Conservation (phyloP, 495 filamentous ascomycete genomes). For the Penicillium waksmanii region DNA sequence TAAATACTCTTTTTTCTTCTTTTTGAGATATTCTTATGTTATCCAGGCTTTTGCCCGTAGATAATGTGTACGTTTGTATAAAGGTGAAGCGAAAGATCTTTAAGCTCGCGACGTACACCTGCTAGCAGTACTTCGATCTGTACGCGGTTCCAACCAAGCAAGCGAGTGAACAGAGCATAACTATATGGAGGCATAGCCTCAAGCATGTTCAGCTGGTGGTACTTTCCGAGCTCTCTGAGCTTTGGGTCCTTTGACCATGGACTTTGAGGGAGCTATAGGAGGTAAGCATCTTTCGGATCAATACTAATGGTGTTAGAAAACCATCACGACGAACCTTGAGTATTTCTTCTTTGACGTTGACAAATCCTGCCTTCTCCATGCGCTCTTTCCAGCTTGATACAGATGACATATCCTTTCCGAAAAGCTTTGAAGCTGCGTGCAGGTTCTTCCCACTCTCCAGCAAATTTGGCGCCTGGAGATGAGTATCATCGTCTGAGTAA, state of each 20-base stretch:
- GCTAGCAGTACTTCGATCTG: conserved; percentile 59
- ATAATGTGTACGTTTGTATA: conserved; percentile 42
- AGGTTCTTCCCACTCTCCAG: conserved; percentile 38
- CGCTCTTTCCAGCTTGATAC: conserved; percentile 46
- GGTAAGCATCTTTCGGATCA: conserved; percentile 2
- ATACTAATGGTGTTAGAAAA: not conserved
- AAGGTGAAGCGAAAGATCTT: conserved; percentile 52
- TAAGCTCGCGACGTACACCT: conserved; percentile 55
- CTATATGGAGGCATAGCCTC: conserved; percentile 53
- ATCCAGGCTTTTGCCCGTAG: conserved; percentile 42
- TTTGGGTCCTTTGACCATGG: conserved; percentile 57
- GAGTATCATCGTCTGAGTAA: conserved; percentile 57
- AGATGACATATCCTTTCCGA: conserved; percentile 44
- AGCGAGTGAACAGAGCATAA: conserved; percentile 57
- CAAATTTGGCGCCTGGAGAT: conserved; percentile 41
- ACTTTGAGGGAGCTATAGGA: conserved; percentile 46
- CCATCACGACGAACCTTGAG: conserved; percentile 38
- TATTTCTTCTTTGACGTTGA: conserved; percentile 51
- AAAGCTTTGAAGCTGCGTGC: conserved; percentile 31
- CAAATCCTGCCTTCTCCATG: conserved; percentile 58
- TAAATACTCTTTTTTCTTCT: conserved; percentile 5
- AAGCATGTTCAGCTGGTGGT: conserved; percentile 50
- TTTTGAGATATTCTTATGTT: not conserved
- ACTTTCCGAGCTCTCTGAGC: conserved; percentile 53
- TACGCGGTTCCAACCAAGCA: conserved; percentile 54